Evolutionary conservation across 2,329 filamentous ascomycete genomes (phyloP).

Genomic region (Pseudocercospora pini-densiflorae): DNA sequence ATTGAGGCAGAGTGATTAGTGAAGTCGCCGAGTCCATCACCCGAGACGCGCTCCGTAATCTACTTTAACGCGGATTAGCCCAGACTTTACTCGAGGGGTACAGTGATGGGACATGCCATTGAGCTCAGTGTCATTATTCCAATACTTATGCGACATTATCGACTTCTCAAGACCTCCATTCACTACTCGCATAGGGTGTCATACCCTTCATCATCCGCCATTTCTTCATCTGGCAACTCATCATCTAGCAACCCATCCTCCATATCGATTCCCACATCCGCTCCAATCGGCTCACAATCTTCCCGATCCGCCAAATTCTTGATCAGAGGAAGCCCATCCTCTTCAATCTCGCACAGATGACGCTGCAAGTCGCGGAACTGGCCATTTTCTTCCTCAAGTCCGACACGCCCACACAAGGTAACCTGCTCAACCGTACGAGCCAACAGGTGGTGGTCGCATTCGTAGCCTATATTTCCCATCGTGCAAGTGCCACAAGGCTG

Average conservation of each 20-base stretch:
- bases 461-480: not conserved
- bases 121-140: not conserved
- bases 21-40: not conserved
- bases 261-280: not conserved
- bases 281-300: not conserved
- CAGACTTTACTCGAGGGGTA: not conserved
- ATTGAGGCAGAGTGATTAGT: not conserved
- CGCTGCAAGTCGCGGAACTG: not conserved
- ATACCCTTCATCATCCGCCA: not conserved
- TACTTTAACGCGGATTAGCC: not conserved
- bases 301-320: not conserved
- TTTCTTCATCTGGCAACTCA: not conserved
- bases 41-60: not conserved
- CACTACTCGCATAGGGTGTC: not conserved
- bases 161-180: not conserved
- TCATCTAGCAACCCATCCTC: not conserved
- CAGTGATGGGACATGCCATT: not conserved
- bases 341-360: not conserved
- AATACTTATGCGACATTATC: not conserved
- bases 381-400: not conserved
- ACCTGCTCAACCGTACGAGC: not conserved
- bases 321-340: not conserved
- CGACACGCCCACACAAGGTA: not conserved
- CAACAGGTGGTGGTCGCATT: not conserved
- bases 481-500: not conserved